Base-by-base conservation (phyloP, 129 eudicot species). In the Escallonia rubra region DNA sequence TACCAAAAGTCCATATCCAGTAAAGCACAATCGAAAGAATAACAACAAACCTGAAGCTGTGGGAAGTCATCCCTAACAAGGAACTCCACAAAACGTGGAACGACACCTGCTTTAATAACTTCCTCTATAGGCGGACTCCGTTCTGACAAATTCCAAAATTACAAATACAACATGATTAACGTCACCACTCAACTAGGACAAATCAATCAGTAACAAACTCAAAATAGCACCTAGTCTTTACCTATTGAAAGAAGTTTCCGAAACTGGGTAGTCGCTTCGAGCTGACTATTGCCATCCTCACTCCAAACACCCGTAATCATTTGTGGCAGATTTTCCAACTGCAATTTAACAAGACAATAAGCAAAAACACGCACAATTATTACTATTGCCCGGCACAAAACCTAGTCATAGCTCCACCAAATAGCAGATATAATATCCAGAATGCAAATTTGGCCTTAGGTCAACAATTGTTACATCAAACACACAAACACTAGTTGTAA, bases 61-160 rank as follows among this genome's bases (percentile, higher is more conserved):
- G 95, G 95, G 54, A 68, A 86, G 61, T 86, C 97, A 65, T 90
- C 96, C 79, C 95, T 79, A 72, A 78, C 69, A 69, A 90, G 85
- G 57, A 90, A 90, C 69, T 86, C 83, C 64, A 90, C 89, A 75
- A 90, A 85, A 13, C 91, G 97, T 67, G 90, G 95, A 70, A 90
- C 95, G 60, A 86, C 95, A 48, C 97, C 97, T 44, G 95, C 71
- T 59, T 84, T 87, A 66, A 90, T 87, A 43, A 90, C 97, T 72
- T 90, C 97, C 65, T 90, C 85, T 54, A 90, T 86, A 16, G 97
- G 97, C 74, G 97, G 97, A 68, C 87, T 86, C 64, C 97, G 86
- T 70, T 90, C 97, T 90, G 72, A 1, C 41, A 61, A 6, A 50
- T 50, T 8, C 10, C 10, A 50, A 50, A 47, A 5, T 47, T 8